phyloP scores from a whole-genome alignment of 345 rosid genomes.

The Ceriops zippeliana region DNA sequence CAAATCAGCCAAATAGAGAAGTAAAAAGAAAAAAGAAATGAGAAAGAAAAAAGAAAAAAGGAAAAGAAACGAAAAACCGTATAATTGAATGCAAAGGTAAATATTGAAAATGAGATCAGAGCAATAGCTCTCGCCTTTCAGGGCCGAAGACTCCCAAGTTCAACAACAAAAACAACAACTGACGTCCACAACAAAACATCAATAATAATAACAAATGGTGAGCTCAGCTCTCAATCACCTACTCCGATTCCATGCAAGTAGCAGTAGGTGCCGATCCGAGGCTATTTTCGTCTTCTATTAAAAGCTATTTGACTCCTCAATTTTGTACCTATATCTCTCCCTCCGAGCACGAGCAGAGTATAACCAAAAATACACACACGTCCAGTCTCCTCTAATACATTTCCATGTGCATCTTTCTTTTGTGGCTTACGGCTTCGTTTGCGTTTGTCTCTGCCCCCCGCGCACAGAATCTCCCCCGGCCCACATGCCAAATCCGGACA shows the following conservation, averaged over 20 bases:
- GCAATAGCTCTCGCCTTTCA: too few relatives aligned
- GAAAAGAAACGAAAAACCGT: too few relatives aligned
- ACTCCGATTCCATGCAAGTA: constrained; percentile 1
- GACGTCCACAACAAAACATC: too few relatives aligned
- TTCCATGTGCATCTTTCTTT: constrained; percentile 24
- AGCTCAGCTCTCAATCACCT: constrained; percentile 18
- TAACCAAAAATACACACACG: constrained; percentile 9
- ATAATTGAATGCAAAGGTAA: too few relatives aligned
- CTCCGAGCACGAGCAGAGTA: constrained; percentile 1
- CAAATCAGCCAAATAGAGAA: too few relatives aligned
- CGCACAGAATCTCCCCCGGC: background rate
- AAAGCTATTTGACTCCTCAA: background rate
- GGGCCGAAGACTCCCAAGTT: too few relatives aligned
- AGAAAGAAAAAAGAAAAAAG: too few relatives aligned
- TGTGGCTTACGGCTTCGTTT: constrained; percentile 38
- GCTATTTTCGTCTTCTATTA: background rate
- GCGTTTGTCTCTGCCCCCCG: constrained; percentile 13
- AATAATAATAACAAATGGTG: too few relatives aligned
- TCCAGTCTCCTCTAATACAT: background rate
- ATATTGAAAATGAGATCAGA: too few relatives aligned
- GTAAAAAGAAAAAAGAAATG: too few relatives aligned
- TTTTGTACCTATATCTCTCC: constrained; percentile 9
- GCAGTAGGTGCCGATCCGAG: background rate
- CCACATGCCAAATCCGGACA: constrained; percentile 1
- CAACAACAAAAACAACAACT: too few relatives aligned